phyloP scores from a whole-genome alignment of 1,284 basidiomycete genomes.

The Rhodotorula mucilaginosa region DNA sequence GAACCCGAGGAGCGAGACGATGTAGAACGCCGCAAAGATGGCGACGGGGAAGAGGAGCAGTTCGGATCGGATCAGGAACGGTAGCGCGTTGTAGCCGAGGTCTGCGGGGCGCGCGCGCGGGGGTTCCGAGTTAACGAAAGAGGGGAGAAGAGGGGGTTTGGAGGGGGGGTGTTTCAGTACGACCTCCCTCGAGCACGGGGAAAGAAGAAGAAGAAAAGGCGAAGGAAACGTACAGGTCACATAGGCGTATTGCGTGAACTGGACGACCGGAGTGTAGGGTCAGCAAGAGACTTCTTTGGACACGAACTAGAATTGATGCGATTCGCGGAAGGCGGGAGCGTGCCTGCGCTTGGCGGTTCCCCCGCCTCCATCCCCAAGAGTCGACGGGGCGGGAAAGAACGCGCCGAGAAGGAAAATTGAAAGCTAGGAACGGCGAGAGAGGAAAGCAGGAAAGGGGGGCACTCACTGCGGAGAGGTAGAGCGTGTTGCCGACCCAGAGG shows the following conservation, averaged over 20 bases:
- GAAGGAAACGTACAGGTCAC: slow-evolving; percentile 58
- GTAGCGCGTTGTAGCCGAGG: slow-evolving; percentile 80
- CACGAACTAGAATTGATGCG: too few relatives aligned
- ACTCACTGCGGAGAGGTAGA: slow-evolving; percentile 45
- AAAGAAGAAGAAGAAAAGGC: neutral
- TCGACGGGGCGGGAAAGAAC: too few relatives aligned
- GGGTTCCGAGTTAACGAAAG: neutral
- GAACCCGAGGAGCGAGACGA: slow-evolving; percentile 82
- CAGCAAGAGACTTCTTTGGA: too few relatives aligned
- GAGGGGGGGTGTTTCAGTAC: neutral
- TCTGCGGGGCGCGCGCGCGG: slow-evolving; percentile 47
- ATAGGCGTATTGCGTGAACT: slow-evolving; percentile 80
- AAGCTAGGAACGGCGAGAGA: neutral
- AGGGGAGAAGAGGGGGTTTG: neutral
- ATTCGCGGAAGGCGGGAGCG: too few relatives aligned
- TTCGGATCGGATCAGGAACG: slow-evolving; percentile 82
- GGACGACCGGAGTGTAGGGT: slow-evolving; percentile 49
- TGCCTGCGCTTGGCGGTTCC: too few relatives aligned
- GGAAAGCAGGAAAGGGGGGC: neutral
- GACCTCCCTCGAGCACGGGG: neutral
- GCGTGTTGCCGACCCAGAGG: slow-evolving; percentile 76
- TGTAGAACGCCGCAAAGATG: slow-evolving; percentile 70
- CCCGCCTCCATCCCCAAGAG: too few relatives aligned
- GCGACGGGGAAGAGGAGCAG: slow-evolving; percentile 79
- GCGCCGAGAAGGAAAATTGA: neutral